Evolutionary conservation across 2,329 filamentous ascomycete species (phyloP).

Genomic region (Parastagonospora nodorum): DNA sequence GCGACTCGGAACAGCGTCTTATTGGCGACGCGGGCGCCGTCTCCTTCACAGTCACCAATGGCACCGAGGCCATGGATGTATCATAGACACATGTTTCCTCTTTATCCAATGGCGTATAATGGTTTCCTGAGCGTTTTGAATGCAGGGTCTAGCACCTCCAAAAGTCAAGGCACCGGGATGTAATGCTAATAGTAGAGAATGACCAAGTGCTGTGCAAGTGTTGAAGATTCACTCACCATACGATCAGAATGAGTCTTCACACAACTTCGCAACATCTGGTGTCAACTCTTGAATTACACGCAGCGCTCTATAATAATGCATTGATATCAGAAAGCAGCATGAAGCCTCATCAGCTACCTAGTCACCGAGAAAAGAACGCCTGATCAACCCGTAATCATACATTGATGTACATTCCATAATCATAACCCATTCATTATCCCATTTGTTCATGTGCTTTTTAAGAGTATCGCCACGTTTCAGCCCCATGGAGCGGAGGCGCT

Average conservation of each 20-base stretch:
- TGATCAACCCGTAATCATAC: conserved; percentile 7
- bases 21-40: conserved; percentile 87
- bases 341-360: background rate
- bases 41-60: conserved; percentile 64
- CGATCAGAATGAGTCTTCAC: too few species aligned
- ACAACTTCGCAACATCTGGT: too few species aligned
- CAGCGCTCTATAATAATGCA: too few species aligned
- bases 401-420: conserved; percentile 9
- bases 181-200: too few species aligned
- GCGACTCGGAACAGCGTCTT: conserved; percentile 87
- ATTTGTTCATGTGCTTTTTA: background rate
- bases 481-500: conserved; percentile 22
- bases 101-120: conserved; percentile 23
- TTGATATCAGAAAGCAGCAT: background rate
- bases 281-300: too few species aligned
- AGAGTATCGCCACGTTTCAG: conserved; percentile 41
- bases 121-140: background rate
- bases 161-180: too few species aligned
- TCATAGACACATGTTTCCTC: conserved; percentile 50
- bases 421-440: background rate
- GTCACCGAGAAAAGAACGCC: background rate
- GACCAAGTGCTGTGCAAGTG: too few species aligned
- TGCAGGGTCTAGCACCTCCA: too few species aligned
- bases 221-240: too few species aligned
- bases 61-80: conserved; percentile 70